These are phyloP conservation scores for Ampelomyces quisqualis DNA, from an alignment of 2,329 filamentous ascomycete genomes.

Conservation along the genomic window DNA sequence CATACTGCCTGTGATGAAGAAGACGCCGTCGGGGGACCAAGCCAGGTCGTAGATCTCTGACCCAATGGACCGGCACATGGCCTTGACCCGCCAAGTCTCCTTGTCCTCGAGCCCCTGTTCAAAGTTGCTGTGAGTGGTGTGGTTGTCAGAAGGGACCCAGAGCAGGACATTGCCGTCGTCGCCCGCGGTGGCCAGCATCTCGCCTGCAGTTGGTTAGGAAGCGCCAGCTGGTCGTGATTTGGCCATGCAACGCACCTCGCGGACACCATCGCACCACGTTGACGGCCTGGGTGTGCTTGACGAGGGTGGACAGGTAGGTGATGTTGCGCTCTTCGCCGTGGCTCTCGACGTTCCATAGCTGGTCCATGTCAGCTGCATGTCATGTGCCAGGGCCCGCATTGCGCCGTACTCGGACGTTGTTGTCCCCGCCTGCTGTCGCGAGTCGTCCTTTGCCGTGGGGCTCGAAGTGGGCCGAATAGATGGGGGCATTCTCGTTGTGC, in stretches of 20 bases:
- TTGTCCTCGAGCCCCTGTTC: conserved; percentile 89
- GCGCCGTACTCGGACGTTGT: conserved; percentile 77
- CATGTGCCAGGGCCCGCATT: no score
- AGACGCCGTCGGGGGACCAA: conserved; percentile 95
- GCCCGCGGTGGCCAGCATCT: conserved; percentile 89
- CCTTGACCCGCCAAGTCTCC: conserved; percentile 93
- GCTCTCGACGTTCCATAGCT: conserved; percentile 89
- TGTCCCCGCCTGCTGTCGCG: conserved; percentile 93
- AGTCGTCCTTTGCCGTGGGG: conserved; percentile 86
- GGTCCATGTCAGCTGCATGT: conserved; percentile 43
- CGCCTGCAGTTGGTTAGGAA: conserved; percentile 62
- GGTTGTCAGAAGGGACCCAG: conserved; percentile 85
- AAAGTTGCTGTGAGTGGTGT: conserved; percentile 68
- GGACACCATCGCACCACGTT: conserved; percentile 97
- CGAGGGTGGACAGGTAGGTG: conserved; percentile 85
- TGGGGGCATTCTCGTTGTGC: conserved; percentile 95
- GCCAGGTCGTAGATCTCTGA: conserved; percentile 98
- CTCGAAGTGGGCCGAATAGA: conserved; percentile 97
- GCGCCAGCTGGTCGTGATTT: no score
- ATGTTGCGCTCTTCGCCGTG: conserved; percentile 85
- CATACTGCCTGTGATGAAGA: conserved; percentile 99
- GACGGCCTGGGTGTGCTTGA: conserved; percentile 94
- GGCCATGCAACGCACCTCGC: conserved; percentile 74
- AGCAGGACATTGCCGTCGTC: conserved; percentile 97
- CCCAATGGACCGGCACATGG: conserved; percentile 94